Evolutionary conservation across 306 rosid species (phyloP).

Genomic region (Elaeagnus macrophylla): DNA sequence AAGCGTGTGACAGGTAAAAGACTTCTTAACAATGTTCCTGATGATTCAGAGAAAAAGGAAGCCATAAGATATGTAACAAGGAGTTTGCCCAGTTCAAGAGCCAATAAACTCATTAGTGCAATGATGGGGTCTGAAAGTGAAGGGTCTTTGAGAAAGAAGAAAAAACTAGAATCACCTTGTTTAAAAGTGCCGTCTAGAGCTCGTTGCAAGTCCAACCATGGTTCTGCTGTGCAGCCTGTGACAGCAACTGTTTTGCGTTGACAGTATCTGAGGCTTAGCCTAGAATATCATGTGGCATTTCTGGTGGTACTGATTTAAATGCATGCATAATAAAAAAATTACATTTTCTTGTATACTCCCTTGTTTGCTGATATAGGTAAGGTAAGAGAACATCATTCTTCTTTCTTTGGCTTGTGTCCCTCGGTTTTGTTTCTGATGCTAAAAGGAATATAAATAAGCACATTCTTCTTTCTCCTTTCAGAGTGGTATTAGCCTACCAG

Average conservation of each 20-base stretch:
- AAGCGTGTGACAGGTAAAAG: conserved; percentile 24
- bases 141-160: conserved; percentile 40
- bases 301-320: too few relatives aligned
- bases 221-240: conserved; percentile 31
- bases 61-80: conserved; percentile 40
- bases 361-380: too few relatives aligned
- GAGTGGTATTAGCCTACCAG: too few relatives aligned
- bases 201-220: conserved; percentile 36
- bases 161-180: conserved; percentile 31
- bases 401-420: too few relatives aligned
- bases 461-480: too few relatives aligned
- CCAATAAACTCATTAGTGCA: conserved; percentile 29
- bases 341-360: too few relatives aligned
- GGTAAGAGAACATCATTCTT: too few relatives aligned
- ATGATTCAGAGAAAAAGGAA: conserved; percentile 28
- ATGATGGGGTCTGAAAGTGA: conserved; percentile 16
- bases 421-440: too few relatives aligned
- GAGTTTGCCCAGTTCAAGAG: conserved; percentile 34
- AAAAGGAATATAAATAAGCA: too few relatives aligned
- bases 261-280: too few relatives aligned
- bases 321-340: too few relatives aligned
- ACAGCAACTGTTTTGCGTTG: conserved; percentile 35
- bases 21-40: conserved; percentile 17
- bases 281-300: too few relatives aligned
- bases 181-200: conserved; percentile 25